Percentiles rank a stretch among this genome's conserved stretches.
Conservation (phyloP, 495 filamentous ascomycete genomes). For the Aspergillus heteromorphus region DNA sequence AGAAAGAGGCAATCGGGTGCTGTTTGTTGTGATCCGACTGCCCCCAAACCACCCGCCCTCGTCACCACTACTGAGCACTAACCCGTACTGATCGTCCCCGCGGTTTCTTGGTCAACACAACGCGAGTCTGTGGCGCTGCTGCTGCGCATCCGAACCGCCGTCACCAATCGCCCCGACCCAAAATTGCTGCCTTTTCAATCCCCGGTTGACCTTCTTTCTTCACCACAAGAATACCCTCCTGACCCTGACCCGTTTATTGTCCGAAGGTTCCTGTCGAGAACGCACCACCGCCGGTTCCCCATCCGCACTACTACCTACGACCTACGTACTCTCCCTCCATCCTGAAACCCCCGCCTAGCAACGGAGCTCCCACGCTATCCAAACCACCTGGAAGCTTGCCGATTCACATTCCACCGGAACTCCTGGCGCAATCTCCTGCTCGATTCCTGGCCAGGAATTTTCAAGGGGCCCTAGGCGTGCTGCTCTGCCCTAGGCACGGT, state of each 20-base stretch:
- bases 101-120: conserved; percentile 14
- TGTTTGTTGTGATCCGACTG: background rate
- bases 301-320: too few species aligned
- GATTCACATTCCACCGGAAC: conserved; percentile 24
- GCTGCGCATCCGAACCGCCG: background rate
- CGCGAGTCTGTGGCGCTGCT: background rate
- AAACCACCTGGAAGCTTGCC: conserved; percentile 15
- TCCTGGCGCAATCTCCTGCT: conserved; percentile 33
- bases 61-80: too few species aligned
- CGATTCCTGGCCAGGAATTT: conserved; percentile 14
- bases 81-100: conserved; percentile 5
- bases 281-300: background rate
- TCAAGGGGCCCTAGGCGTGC: conserved; percentile 22
- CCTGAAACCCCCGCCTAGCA: conserved; percentile 32
- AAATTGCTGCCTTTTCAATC: background rate
- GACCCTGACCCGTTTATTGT: background rate
- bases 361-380: conserved; percentile 14
- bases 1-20: too few species aligned
- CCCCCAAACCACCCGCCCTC: too few species aligned
- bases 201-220: background rate
- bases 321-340: background rate
- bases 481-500: conserved; percentile 18
- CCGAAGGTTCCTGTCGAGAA: background rate
- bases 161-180: background rate
- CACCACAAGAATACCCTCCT: background rate